Evolutionary conservation across 371 early-diverging fungal genomes (phyloP).

Genomic region (Actinomortierella wolfii): DNA sequence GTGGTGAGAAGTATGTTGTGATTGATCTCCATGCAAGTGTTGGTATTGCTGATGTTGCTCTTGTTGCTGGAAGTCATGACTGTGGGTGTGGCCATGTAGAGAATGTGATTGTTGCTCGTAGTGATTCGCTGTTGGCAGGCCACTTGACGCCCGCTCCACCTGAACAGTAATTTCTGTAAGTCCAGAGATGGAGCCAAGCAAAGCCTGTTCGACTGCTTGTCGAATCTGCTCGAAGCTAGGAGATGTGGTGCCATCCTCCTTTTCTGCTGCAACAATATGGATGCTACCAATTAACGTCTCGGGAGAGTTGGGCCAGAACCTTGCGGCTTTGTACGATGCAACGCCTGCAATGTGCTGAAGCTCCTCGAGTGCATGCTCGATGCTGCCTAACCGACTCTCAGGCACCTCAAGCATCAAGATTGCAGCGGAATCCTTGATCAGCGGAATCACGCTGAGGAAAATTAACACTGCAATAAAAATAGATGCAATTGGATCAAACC

Average conservation of each 20-base stretch:
- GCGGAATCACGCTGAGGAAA: constrained; percentile 83
- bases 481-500: constrained; percentile 95
- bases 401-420: constrained; percentile 64
- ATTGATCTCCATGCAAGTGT: no score
- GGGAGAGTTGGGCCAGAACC: constrained; percentile 70
- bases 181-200: constrained; percentile 29
- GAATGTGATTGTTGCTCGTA: no score
- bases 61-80: no score
- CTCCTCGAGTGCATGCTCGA: constrained; percentile 60
- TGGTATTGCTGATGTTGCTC: no score
- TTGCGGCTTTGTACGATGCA: constrained; percentile 48
- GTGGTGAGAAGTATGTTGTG: no score
- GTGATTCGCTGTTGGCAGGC: no score
- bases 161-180: constrained; percentile 34
- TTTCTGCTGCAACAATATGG: constrained; percentile 40
- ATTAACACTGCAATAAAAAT: constrained; percentile 90
- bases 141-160: constrained; percentile 18
- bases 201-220: constrained; percentile 25
- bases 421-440: constrained; percentile 73
- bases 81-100: no score
- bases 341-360: constrained; percentile 53
- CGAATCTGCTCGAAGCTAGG: constrained; percentile 14
- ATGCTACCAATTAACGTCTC: constrained; percentile 61
- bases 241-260: no score
- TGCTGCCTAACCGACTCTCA: constrained; percentile 50